Percentiles rank a stretch among this genome's conserved stretches.
phyloP scores from a whole-genome alignment of 768 basidiomycete genomes.

The Leccinum rimulosum region DNA sequence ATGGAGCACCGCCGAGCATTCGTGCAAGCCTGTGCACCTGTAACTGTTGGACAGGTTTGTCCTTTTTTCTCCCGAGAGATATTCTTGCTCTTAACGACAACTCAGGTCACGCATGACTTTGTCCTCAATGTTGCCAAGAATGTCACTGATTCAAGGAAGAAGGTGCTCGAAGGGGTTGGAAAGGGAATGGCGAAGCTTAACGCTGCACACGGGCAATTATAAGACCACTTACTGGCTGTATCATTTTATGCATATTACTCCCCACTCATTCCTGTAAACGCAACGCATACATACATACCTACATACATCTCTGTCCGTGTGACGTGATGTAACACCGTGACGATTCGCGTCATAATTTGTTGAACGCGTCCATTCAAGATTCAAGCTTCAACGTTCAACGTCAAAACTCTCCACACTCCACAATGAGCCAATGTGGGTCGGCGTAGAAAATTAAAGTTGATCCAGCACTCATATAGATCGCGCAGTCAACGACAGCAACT shows the following conservation, averaged over 20 bases:
- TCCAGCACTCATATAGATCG: constrained; percentile 6
- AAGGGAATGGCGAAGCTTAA: constrained; percentile 64
- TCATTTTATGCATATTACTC: constrained; percentile 8
- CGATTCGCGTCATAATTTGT: constrained; percentile 24
- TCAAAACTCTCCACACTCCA: constrained; percentile 1
- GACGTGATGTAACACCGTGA: constrained; percentile 21
- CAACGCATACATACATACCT: neutral
- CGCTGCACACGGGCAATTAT: constrained; percentile 37
- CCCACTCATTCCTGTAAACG: constrained; percentile 29
- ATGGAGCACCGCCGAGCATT: constrained; percentile 51
- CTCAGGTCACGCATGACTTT: constrained; percentile 64
- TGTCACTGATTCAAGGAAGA: constrained; percentile 66
- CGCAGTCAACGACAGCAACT: constrained; percentile 37
- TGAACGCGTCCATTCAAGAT: constrained; percentile 15
- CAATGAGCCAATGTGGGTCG: constrained; percentile 46
- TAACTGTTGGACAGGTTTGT: constrained; percentile 37
- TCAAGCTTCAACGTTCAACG: neutral
- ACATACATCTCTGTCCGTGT: neutral
- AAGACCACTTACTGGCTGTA: neutral
- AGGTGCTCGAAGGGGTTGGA: constrained; percentile 66
- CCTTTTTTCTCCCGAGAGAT: neutral
- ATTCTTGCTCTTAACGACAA: neutral
- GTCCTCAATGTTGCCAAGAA: constrained; percentile 60
- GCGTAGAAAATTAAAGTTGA: neutral
- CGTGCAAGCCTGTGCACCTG: constrained; percentile 47